Percentiles rank a stretch among this genome's conserved stretches.
Evolutionary conservation across 2,329 filamentous ascomycete genomes (phyloP).

Genomic region (Aspergillus tamarii): DNA sequence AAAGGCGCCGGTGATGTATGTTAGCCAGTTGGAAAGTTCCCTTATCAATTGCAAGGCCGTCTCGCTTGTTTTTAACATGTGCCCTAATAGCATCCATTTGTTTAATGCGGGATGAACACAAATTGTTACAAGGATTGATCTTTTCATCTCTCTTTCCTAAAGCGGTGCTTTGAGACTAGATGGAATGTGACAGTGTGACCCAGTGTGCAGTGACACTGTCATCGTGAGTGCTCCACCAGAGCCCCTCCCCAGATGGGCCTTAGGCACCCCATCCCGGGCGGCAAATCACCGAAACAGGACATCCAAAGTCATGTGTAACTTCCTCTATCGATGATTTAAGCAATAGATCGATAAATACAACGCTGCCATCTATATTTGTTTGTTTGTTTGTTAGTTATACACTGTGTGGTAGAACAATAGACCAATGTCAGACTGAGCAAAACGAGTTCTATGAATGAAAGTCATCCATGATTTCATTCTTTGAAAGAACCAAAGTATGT

Average conservation of each 20-base stretch:
- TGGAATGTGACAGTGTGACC: not conserved
- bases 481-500: not conserved
- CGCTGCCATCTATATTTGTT: not conserved
- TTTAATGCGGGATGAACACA: not conserved
- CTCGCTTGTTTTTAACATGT: not conserved
- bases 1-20: constrained; percentile 44
- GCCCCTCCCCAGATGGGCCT: not conserved
- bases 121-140: not conserved
- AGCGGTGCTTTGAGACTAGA: not conserved
- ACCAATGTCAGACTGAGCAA: not conserved
- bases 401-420: not conserved
- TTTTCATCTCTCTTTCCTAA: too few species aligned
- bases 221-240: constrained; percentile 19
- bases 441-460: not conserved
- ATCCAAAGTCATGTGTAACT: not conserved
- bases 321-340: not conserved
- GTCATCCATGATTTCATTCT: not conserved
- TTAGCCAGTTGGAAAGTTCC: not conserved
- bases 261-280: not conserved
- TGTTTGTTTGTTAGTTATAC: not conserved
- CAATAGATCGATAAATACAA: not conserved
- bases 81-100: not conserved
- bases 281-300: not conserved
- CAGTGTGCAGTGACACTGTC: not conserved
- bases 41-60: not conserved